Evolutionary conservation across 257 asterid genomes (phyloP).

Genomic region (Solanum tarapatanum): DNA sequence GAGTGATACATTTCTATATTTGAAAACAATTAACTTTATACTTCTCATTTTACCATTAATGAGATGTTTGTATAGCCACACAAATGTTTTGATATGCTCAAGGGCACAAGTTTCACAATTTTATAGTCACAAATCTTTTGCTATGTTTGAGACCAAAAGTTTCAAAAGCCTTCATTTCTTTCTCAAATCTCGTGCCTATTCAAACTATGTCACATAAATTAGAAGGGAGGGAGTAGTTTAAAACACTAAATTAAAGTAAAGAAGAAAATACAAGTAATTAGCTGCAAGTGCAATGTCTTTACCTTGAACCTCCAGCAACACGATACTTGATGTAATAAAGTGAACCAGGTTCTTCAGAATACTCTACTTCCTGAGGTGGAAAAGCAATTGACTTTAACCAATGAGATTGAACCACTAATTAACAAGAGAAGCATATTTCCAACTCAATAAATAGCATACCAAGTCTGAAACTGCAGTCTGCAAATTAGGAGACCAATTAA

Average conservation of each 20-base stretch:
- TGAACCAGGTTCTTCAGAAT: constrained; percentile 88
- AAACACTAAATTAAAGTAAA: neutral
- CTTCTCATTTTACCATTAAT: neutral
- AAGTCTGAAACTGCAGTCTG: constrained; percentile 99
- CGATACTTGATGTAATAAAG: constrained; percentile 93
- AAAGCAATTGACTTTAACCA: neutral
- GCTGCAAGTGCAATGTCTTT: neutral
- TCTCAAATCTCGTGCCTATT: neutral
- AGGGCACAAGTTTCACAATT: neutral
- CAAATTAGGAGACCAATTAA: constrained; percentile 95
- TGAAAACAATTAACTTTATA: neutral
- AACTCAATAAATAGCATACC: constrained; percentile 17
- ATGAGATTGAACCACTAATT: neutral
- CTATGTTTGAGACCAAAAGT: neutral
- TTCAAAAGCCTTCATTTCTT: neutral
- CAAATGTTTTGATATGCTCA: neutral
- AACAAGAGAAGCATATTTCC: neutral
- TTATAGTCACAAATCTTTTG: neutral
- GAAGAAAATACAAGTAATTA: neutral
- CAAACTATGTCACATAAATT: neutral
- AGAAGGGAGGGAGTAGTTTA: neutral
- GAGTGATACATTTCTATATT: neutral
- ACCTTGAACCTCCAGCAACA: constrained; percentile 99
- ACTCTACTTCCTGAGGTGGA: constrained; percentile 76
- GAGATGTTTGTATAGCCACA: neutral